Evolutionary conservation across 176 grass and related monocot genomes (phyloP), one percentile per base, ranked within the genome.

Genomic region (Oryza meyeriana): DNA sequence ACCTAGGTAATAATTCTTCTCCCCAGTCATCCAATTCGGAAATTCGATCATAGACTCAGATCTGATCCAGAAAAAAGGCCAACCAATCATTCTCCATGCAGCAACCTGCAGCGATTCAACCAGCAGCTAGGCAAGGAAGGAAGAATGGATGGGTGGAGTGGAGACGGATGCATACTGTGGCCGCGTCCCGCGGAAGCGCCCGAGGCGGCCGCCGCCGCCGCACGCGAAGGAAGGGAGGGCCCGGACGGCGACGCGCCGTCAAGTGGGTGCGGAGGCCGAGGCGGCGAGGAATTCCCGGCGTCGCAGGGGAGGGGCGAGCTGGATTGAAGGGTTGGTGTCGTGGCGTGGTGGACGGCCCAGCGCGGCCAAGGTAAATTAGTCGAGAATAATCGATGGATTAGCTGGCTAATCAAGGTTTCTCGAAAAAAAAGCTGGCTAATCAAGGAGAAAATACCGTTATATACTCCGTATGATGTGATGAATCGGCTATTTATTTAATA

Each of bases 91-190:
- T 18, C 45, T 48, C 45, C 17, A 48, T 12, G 16, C 45, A 16
- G 4, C 45, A 48, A 48, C 45, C 45, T 48, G 14, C 45, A 48
- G 45, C 45, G 5, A 48, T 48, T 55, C 18, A 55, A 55, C 18
- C 6, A 22, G 48, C 8, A 55, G 48, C 50, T 22, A 55, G 6
- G 14, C 17, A 22, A 22, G 50, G 1, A 8, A 55, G 6, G 50
- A 9, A 55, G 6, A 7, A 55, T 0, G 18, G 6, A 18, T 4
- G 47, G 16, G 1, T 8, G 13, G 45, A 1, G 50, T 1, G 20
- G 50, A 6, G 29, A 64, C 1, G 40, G 52, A 24, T n/a, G 76
- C 84, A 18, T 85, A 85, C 84, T 27, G 55, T 25, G 57, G 40
- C 1, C 28, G 55, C 1, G 32, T 8, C 65, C 83, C 12, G 76